Base-by-base conservation (phyloP, 495 filamentous ascomycete species). In the Penicillium chermesinum region DNA sequence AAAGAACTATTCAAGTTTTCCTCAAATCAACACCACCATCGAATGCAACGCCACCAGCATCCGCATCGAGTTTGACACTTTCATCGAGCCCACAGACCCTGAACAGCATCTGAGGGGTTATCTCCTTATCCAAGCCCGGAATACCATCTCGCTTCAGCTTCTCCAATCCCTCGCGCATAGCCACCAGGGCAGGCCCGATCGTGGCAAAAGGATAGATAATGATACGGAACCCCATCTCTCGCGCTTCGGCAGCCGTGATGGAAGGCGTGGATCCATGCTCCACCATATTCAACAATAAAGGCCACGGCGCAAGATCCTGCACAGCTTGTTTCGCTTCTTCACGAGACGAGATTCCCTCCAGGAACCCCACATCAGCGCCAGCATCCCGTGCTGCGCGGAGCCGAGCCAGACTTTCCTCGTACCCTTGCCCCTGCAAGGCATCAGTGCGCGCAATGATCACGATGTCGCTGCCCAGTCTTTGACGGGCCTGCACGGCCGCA, bases 391-490 rank as follows among this genome's bases (percentile, higher is more conserved):
- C 83, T 0, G 74, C 77, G 43, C 70, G 67, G 25, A 87, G 61
- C 15, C 84, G 65, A 0, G 52, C 45, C 7, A 86, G 44, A 12
- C 77, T 79, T 50, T 80, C 83, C 0, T 84, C 82, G 46, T 82
- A 87, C 3, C 84, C 84, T 22, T 67, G 66, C 12, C 61, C 59
- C 59, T 84, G 82, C 32, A 83, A 65, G 1, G 83, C 76, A 50
- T 87, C 84, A 0, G 83, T 87, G 15, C 84, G 77, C 17, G 84
- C 85, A 49, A 88, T 86, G 38, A 89, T 63, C 7, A 86, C 79
- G 46, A 87, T 82, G 37, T 85, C 82, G 7, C 71, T 75, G 6
- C 63, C 71, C 20, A 78, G 63, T 19, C 73, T 64, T 37, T 75
- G 63, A 15, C 74, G 67, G 2, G 77, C 76, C 48, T 71, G 68